Conservation (phyloP, 225 moss, liverwort and hornwort species). For the Neckera pumila region DNA sequence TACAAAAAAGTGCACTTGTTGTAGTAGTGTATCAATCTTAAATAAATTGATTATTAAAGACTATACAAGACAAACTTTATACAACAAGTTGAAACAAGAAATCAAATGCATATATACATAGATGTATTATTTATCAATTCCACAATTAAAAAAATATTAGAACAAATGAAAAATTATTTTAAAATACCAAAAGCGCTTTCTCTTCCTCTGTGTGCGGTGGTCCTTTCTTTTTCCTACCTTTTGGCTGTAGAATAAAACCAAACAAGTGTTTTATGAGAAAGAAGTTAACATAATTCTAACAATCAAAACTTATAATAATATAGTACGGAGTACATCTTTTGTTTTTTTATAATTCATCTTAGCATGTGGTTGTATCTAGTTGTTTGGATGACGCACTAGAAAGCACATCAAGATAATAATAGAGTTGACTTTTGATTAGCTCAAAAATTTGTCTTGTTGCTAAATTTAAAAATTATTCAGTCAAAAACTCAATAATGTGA, state of each 20-base stretch:
- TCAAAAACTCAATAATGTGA: background rate
- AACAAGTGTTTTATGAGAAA: background rate
- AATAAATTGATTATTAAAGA: background rate
- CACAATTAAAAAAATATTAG: background rate
- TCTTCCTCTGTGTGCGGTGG: constrained; percentile 10
- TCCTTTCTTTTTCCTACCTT: background rate
- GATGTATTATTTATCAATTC: no score
- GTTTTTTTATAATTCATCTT: background rate
- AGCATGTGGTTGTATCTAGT: background rate
- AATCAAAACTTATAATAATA: background rate
- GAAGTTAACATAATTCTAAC: background rate
- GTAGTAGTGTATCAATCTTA: background rate
- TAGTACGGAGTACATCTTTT: background rate
- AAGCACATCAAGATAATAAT: background rate
- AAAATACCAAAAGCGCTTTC: constrained; percentile 14
- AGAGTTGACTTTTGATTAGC: background rate
- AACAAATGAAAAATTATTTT: background rate
- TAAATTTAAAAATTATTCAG: background rate
- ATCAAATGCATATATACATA: background rate
- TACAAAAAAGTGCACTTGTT: background rate
- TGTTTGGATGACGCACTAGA: background rate
- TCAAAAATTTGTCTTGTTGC: background rate
- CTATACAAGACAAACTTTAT: background rate
- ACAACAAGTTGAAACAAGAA: background rate
- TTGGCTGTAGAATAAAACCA: background rate